A percentile compares a stretch with the other conserved stretches of the same genome.
phyloP scores from a whole-genome alignment of 371 early-diverging fungal species.

The Saksenaea oblongispora region DNA sequence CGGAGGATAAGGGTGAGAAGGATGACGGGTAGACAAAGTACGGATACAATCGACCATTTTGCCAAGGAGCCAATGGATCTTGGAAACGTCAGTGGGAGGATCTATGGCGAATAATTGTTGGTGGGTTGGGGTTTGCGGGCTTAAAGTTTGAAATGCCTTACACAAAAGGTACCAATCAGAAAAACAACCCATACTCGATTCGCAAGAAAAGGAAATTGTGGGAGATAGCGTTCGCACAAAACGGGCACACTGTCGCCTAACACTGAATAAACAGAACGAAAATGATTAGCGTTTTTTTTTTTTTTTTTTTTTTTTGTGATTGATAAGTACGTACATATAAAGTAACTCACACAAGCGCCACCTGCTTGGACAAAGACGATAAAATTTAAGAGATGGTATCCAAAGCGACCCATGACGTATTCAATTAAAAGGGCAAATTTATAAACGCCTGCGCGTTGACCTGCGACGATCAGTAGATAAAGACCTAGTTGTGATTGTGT shows the following conservation, averaged over 20 bases:
- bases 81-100: conserved; percentile 40
- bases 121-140: background rate
- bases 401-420: conserved; percentile 39
- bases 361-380: conserved; percentile 41
- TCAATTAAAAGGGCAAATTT: conserved; percentile 46
- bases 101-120: conserved; percentile 15
- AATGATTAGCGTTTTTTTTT: background rate
- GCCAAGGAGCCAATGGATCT: conserved; percentile 51
- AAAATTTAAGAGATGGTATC: conserved; percentile 39
- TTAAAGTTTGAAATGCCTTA: conserved; percentile 8
- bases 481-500: conserved; percentile 40
- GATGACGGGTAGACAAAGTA: conserved; percentile 44
- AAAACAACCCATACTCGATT: conserved; percentile 27
- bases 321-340: conserved; percentile 24
- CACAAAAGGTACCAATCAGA: conserved; percentile 27
- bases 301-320: background rate
- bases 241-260: conserved; percentile 53
- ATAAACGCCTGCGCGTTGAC: conserved; percentile 39
- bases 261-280: conserved; percentile 15
- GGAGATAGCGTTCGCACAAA: conserved; percentile 28
- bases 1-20: conserved; percentile 37
- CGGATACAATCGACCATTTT: conserved; percentile 43
- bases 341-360: conserved; percentile 42
- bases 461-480: conserved; percentile 45
- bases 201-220: conserved; percentile 16